Base-by-base conservation (phyloP, 257 asterid genomes). In the Capsicum rhomboideum region DNA sequence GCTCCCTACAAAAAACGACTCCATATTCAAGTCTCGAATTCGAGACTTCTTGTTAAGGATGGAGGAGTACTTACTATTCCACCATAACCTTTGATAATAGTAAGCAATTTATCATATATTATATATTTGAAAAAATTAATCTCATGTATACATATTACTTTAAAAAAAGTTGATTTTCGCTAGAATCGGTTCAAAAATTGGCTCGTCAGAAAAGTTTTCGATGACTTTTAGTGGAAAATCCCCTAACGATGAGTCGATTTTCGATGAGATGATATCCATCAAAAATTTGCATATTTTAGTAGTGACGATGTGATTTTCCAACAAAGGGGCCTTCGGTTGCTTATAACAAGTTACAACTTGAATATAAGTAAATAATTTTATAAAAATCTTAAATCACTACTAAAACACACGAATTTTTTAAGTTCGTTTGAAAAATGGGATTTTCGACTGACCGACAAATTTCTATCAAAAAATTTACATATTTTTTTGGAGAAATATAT, bases 211-310 rank as follows among this genome's bases (percentile, higher is more conserved):
- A n/a, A n/a, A n/a, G n/a, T n/a, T n/a, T n/a, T n/a, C n/a, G n/a
- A n/a, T n/a, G n/a, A n/a, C n/a, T n/a, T n/a, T n/a, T n/a, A 31
- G 37, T 2, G 37, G 37, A 4, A 31, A 31, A 1, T 4, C 37
- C 4, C 64, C 9, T 56, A 56, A 56, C 0, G 9, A 44, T 6
- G 23, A 31, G 1, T 1, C 1, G 6, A 67, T 31, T 31, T 67
- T 16, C 3, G 2, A 4, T 31, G 1, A 1, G 14, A 67, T 5
- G 0, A n/a, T n/a, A n/a, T 31, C 1, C 3, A 1, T 29, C 0
- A 0, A 0, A 31, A 17, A 8, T 67, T 16, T 29, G 3, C 0
- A 0, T 21, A 7, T 29, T 66, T 4, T 16, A n/a, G n/a, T 7
- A 66, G 13, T 66, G 12, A 16, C n/a, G 28, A 28, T 28, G n/a